Conservation (phyloP, 139 green algal species). For the Gonium pectorale region DNA sequence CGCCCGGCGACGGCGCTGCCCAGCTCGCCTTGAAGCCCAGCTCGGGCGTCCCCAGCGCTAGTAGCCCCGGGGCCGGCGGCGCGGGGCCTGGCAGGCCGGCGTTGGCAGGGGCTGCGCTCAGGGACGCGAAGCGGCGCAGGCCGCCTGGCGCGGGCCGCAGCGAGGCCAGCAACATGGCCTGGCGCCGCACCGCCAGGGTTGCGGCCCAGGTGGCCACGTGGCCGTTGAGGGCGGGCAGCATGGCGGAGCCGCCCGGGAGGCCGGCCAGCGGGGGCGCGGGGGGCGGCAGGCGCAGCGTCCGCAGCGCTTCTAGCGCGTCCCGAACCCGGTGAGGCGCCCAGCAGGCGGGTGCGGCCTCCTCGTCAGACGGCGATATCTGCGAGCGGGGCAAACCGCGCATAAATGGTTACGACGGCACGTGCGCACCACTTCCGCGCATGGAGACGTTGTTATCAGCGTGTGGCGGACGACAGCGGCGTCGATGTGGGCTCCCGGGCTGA, state of each 20-base stretch:
- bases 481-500: no score
- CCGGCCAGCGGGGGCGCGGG: neutral
- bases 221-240: conserved; percentile 14
- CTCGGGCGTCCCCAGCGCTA: no score
- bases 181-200: neutral
- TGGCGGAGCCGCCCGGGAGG: conserved; percentile 17
- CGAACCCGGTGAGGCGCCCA: neutral
- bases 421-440: no score
- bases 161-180: conserved; percentile 5
- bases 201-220: conserved; percentile 27
- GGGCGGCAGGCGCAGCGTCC: neutral
- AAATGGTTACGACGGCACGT: no score
- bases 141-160: neutral
- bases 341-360: conserved; percentile 16
- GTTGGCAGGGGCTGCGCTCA: neutral
- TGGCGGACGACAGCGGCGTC: no score
- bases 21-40: no score
- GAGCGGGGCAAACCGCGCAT: no score
- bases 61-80: no score
- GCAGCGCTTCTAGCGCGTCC: neutral
- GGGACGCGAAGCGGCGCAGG: neutral
- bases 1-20: no score
- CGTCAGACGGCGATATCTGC: neutral
- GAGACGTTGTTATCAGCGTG: no score
- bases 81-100: no score